phyloP scores from a whole-genome alignment of 257 asterid species.

The Capsicum pubescens region DNA sequence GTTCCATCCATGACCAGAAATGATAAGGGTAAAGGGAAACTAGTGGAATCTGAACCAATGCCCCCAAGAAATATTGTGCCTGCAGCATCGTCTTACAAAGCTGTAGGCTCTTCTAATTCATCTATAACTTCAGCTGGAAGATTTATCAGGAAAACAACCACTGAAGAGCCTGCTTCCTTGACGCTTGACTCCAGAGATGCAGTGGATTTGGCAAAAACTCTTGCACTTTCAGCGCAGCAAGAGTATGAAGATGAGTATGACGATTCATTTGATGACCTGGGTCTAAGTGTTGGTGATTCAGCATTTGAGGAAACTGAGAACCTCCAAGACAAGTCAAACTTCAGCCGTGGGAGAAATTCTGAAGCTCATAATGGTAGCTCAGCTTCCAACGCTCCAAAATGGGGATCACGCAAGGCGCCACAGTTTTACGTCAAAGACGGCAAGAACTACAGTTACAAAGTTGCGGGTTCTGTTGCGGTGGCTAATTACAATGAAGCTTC shows the following conservation, averaged over 20 bases:
- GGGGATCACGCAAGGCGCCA: conserved; percentile 77
- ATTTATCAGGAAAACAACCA: conserved; percentile 65
- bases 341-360: conserved; percentile 40
- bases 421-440: conserved; percentile 93
- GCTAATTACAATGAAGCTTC: conserved; percentile 68
- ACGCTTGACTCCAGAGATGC: conserved; percentile 56
- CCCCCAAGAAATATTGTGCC: conserved; percentile 41
- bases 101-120: conserved; percentile 53
- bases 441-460: conserved; percentile 91
- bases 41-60: conserved; percentile 45
- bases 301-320: conserved; percentile 69
- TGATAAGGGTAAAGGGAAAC: conserved; percentile 86
- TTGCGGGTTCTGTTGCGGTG: conserved; percentile 85
- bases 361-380: conserved; percentile 51
- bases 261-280: conserved; percentile 94
- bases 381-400: conserved; percentile 47
- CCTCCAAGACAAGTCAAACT: conserved; percentile 38
- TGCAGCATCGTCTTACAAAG: conserved; percentile 35
- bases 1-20: conserved; percentile 38
- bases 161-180: conserved; percentile 47
- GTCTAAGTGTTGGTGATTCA: conserved; percentile 78
- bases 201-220: conserved; percentile 63
- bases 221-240: conserved; percentile 70
- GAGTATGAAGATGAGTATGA: conserved; percentile 99
- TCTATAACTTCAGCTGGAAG: conserved; percentile 72